A percentile compares a stretch with the other conserved stretches of the same genome.
These are phyloP conservation scores for Alternaria incomplexa DNA, from an alignment of 2,329 filamentous ascomycete species.

Conservation along the genomic window DNA sequence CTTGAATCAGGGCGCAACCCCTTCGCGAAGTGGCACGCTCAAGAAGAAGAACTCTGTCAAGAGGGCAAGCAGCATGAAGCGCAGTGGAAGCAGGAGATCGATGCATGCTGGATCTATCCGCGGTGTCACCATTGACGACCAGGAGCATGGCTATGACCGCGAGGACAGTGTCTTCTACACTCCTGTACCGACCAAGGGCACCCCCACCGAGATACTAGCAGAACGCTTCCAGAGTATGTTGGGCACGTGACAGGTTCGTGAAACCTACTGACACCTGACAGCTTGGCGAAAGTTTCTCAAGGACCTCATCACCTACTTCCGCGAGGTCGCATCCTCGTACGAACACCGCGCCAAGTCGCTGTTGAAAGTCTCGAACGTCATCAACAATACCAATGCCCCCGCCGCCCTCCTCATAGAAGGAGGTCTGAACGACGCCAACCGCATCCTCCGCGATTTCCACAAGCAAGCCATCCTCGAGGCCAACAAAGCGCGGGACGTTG, in stretches of 20 bases:
- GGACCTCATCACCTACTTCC: conserved; percentile 91
- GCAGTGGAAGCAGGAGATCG: conserved; percentile 80
- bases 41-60: conserved; percentile 87
- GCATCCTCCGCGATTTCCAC: conserved; percentile 82
- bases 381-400: conserved; percentile 80
- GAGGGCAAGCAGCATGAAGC: conserved; percentile 74
- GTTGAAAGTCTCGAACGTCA: conserved; percentile 79
- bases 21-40: conserved; percentile 73
- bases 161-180: conserved; percentile 88
- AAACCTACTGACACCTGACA: conserved; percentile 49
- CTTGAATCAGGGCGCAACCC: conserved; percentile 53
- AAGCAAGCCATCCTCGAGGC: conserved; percentile 79
- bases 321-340: conserved; percentile 88
- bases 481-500: conserved; percentile 87
- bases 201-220: conserved; percentile 85
- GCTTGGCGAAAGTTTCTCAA: conserved; percentile 96
- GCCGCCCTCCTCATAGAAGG: conserved; percentile 77
- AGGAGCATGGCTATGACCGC: conserved; percentile 66
- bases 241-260: background rate
- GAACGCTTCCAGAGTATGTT: conserved; percentile 83
- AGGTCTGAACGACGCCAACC: conserved; percentile 85
- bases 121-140: conserved; percentile 76
- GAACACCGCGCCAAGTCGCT: conserved; percentile 83
- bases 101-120: conserved; percentile 85
- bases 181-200: conserved; percentile 85